Conservation (phyloP, 1,284 basidiomycete genomes). For the Waitea zeae region DNA sequence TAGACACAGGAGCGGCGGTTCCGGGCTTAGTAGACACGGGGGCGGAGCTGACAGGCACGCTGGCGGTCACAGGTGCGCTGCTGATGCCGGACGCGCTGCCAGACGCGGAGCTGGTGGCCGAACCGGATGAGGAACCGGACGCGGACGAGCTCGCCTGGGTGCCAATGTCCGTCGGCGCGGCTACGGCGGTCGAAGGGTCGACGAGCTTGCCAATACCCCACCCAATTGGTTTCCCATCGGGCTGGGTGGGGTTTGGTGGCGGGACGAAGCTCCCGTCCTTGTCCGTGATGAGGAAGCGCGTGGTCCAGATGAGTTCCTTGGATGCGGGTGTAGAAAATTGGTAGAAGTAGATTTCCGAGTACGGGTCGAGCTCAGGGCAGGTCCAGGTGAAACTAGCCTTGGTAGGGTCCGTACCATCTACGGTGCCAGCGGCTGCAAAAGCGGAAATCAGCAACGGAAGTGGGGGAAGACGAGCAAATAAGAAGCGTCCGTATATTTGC, state of each 20-base stretch:
- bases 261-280: constrained; percentile 26
- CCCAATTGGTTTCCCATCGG: constrained; percentile 28
- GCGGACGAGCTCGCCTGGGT: constrained; percentile 2
- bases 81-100: not conserved
- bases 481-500: not conserved
- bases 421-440: constrained; percentile 33
- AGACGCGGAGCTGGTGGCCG: not conserved
- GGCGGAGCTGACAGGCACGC: not conserved
- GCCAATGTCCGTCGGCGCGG: constrained; percentile 10
- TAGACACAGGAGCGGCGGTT: too few relatives aligned
- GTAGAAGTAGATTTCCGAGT: constrained; percentile 67
- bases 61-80: not conserved
- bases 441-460: not conserved
- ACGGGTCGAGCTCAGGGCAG: constrained; percentile 58
- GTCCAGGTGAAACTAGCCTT: constrained; percentile 29
- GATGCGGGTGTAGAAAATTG: constrained; percentile 38
- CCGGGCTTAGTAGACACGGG: not conserved
- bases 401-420: constrained; percentile 36
- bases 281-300: constrained; percentile 63
- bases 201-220: constrained; percentile 56
- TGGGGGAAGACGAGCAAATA: too few relatives aligned
- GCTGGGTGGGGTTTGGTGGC: constrained; percentile 36
- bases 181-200: constrained; percentile 16
- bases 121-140: not conserved
- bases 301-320: constrained; percentile 47